These are phyloP conservation scores for Psilocybe cyanescens DNA, from an alignment of 768 basidiomycete species.

Conservation along the genomic window DNA sequence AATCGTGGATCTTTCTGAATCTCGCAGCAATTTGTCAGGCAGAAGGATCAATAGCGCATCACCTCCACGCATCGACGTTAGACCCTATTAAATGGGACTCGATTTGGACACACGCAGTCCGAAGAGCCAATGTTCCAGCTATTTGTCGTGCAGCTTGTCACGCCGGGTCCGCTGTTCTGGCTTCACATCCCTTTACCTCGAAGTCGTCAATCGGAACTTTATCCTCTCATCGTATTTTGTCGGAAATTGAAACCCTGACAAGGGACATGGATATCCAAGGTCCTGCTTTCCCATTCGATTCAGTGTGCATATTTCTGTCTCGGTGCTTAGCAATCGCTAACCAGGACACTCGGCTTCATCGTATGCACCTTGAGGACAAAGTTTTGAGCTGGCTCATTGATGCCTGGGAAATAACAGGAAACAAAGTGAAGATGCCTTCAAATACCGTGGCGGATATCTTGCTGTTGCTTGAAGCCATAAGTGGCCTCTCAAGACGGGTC, in stretches of 20 bases:
- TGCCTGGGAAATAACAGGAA: conserved; percentile 56
- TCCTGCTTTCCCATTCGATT: conserved; percentile 83
- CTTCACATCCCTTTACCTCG: conserved; percentile 29
- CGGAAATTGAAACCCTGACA: conserved; percentile 78
- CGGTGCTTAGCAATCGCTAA: conserved; percentile 71
- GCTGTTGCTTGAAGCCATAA: conserved; percentile 64
- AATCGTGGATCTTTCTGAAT: conserved; percentile 87
- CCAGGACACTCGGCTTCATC: conserved; percentile 82
- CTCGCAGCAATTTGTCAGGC: conserved; percentile 72
- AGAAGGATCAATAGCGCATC: conserved; percentile 33
- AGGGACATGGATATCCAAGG: conserved; percentile 92
- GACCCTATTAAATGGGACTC: conserved; percentile 66
- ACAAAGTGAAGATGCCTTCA: conserved; percentile 49
- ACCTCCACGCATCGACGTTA: conserved; percentile 9
- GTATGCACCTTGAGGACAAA: conserved; percentile 87
- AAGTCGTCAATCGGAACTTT: conserved; percentile 37
- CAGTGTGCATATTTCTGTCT: conserved; percentile 84
- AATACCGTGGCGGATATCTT: conserved; percentile 66
- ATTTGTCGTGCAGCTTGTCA: conserved; percentile 85
- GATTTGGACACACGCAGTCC: conserved; percentile 83
- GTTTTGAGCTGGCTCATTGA: conserved; percentile 81
- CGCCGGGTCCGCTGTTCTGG: conserved; percentile 58
- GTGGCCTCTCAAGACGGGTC: conserved; percentile 52
- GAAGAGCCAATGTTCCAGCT: conserved; percentile 67
- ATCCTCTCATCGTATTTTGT: conserved; percentile 58